These are phyloP conservation scores for Danielia oregonensis DNA, from an alignment of 805 yeast genomes.

Conservation along the genomic window DNA sequence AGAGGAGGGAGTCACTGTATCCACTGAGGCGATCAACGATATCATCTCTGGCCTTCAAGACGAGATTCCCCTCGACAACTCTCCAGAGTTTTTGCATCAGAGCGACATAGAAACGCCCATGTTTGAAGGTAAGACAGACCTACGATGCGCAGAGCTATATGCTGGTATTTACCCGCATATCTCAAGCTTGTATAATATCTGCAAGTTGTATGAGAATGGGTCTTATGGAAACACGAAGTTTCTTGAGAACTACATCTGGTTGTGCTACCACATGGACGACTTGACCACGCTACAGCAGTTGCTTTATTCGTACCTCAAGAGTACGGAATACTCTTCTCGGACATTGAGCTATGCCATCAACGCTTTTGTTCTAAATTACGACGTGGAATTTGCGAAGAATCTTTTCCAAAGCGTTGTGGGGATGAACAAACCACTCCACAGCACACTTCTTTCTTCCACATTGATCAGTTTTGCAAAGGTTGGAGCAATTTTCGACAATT, in stretches of 20 bases:
- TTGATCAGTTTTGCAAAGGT: slow-evolving; percentile 21
- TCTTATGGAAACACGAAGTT: slow-evolving; percentile 13
- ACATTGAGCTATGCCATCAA: slow-evolving; percentile 27
- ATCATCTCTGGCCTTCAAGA: slow-evolving; percentile 13
- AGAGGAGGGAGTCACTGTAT: slow-evolving; percentile 4
- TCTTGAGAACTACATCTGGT: slow-evolving; percentile 27
- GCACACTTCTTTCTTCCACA: slow-evolving; percentile 24
- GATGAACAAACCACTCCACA: slow-evolving; percentile 20
- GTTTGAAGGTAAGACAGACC: slow-evolving; percentile 7
- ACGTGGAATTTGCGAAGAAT: slow-evolving; percentile 27
- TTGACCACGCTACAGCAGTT: slow-evolving; percentile 19
- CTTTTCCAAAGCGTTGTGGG: slow-evolving; percentile 23
- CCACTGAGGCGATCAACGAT: slow-evolving; percentile 9
- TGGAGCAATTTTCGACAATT: slow-evolving; percentile 31
- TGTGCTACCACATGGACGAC: slow-evolving; percentile 35
- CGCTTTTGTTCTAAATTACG: slow-evolving; percentile 30
- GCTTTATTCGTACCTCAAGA: slow-evolving; percentile 18
- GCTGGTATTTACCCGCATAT: slow-evolving; percentile 15
- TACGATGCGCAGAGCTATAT: slow-evolving; percentile 7
- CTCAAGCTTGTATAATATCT: slow-evolving; percentile 20
- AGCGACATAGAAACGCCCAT: slow-evolving; percentile 11
- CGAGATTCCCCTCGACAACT: slow-evolving; percentile 9
- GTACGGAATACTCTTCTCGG: slow-evolving; percentile 18
- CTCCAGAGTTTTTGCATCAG: slow-evolving; percentile 9
- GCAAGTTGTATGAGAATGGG: slow-evolving; percentile 16